Evolutionary conservation across 2,329 filamentous ascomycete genomes (phyloP).

Genomic region (Nothophoma quercina): DNA sequence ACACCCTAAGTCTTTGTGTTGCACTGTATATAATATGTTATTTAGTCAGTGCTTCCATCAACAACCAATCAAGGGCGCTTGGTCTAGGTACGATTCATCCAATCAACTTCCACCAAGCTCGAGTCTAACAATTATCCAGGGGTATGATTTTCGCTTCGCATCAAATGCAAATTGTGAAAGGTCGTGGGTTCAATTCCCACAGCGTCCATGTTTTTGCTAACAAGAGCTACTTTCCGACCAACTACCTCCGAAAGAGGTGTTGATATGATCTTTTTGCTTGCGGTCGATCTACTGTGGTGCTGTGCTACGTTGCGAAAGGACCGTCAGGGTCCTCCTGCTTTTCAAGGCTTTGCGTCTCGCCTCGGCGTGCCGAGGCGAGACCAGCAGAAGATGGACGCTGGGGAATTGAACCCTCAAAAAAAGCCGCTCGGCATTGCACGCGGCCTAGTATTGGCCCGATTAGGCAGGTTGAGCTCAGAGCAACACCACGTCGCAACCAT

Average conservation of each 20-base stretch:
- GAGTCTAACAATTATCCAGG: no score
- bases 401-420: no score
- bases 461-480: no score
- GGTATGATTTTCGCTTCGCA: constrained; percentile 25
- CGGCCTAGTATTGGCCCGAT: no score
- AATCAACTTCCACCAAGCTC: neutral
- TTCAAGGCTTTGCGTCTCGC: no score
- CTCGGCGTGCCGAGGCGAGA: no score
- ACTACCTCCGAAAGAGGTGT: no score
- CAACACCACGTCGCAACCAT: no score
- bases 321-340: neutral
- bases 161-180: constrained; percentile 16
- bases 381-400: no score
- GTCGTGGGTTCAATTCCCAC: constrained; percentile 25
- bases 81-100: constrained; percentile 18
- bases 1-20: no score
- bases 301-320: neutral
- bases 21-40: neutral
- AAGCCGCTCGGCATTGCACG: no score
- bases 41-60: neutral
- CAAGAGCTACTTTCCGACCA: no score
- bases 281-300: neutral
- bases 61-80: constrained; percentile 17
- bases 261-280: neutral
- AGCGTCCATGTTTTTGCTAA: constrained; percentile 16